Base-by-base conservation (phyloP, 352 stramenopile genomes). In the Blastocystis sp. region DNA sequence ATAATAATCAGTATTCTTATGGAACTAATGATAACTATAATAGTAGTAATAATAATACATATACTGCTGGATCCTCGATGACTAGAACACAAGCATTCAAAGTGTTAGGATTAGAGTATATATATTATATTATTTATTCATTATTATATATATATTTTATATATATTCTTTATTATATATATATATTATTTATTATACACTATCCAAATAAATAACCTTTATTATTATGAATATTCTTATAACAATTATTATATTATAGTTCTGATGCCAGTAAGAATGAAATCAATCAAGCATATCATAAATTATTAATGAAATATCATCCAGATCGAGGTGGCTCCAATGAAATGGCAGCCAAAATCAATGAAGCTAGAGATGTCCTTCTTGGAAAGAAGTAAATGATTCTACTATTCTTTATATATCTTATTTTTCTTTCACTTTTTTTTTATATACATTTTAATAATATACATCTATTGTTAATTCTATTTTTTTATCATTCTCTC, bases 221-320 rank as follows among this genome's bases (percentile, higher is more conserved):
- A n/a, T n/a, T n/a, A n/a, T n/a, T n/a, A n/a, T n/a, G n/a, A n/a
- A n/a, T n/a, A n/a, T n/a, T n/a, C 4, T 52, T 3, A 11, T 3
- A 9, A 5, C 11, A 13, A 19, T 16, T 55, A 10, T 52, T 52
- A 5, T 23, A 6, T 16, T 18, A 9, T 52, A 62, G 52, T 11
- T 42, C 52, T 3, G 54, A 62, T 52, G 52, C 52, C 24, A 62
- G 39, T 19, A 62, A 62, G 40, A 39, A 62, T 27, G 52, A 62
- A 31, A 62, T 62, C 31, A 62, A 62, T n/a, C 34, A 54, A 10
- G 52, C 52, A 10, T 42, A 62, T 34, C 48, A 62, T 27, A 62
- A 62, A 42, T 54, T 62, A 42, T 34, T 62, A 25, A 62, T 62
- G 52, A 62, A 62, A 42, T 62, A 62, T 28, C 52, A 62, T 62